Evolutionary conservation across 179 eudicot species (phyloP).

Genomic region (Kewa caespitosa): DNA sequence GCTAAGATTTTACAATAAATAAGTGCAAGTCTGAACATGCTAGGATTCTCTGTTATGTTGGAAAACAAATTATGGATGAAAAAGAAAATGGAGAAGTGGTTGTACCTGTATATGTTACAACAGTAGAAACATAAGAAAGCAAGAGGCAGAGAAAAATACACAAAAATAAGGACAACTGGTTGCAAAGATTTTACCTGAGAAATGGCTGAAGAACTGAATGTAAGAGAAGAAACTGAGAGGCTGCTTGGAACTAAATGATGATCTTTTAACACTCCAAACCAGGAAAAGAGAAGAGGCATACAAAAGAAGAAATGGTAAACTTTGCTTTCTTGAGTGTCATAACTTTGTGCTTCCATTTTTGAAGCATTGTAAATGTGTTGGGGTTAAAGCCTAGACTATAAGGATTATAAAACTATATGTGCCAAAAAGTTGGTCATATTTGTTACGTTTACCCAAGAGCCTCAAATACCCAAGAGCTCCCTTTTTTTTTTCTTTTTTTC

Average conservation of each 20-base stretch:
- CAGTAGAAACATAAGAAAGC: not conserved
- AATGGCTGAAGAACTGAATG: not conserved
- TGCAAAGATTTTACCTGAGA: constrained; percentile 1
- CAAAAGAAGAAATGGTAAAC: not conserved
- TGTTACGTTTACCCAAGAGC: no score
- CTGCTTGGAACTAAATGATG: not conserved
- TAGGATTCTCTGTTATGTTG: not conserved
- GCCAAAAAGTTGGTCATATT: no score
- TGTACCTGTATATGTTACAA: no score
- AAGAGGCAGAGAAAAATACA: not conserved
- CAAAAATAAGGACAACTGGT: not conserved
- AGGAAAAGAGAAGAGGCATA: not conserved
- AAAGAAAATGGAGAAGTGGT: no score
- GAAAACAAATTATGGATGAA: no score
- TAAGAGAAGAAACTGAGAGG: not conserved
- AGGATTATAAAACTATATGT: no score
- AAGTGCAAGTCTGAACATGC: no score
- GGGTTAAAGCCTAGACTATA: no score
- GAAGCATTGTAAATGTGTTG: no score
- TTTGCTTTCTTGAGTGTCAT: not conserved
- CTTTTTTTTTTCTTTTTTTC: no score
- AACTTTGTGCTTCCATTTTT: not conserved
- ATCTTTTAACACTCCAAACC: not conserved
- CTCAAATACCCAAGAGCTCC: no score
- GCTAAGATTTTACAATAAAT: no score